Percentiles rank a stretch among this genome's conserved stretches.
These are phyloP conservation scores for Aspergillus flavus DNA, from an alignment of 2,329 filamentous ascomycete species.

Conservation along the genomic window DNA sequence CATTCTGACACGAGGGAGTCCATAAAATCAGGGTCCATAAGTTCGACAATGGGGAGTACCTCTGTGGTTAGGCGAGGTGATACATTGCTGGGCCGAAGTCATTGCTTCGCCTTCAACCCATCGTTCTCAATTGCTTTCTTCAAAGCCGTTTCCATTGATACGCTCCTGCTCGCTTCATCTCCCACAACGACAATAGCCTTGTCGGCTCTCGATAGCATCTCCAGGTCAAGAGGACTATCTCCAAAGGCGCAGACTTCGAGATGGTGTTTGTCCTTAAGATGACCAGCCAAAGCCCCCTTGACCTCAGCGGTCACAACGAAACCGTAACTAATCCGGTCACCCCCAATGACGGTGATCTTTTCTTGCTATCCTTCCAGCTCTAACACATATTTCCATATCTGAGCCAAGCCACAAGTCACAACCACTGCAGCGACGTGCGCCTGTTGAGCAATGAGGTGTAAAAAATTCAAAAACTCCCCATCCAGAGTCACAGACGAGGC, in stretches of 20 bases:
- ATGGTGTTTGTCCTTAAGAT: conserved; percentile 38
- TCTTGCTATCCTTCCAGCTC: conserved; percentile 44
- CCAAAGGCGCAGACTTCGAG: conserved; percentile 59
- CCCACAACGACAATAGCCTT: conserved; percentile 60
- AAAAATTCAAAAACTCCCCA: conserved; percentile 51
- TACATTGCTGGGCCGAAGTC: conserved; percentile 46
- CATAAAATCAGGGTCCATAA: conserved; percentile 36
- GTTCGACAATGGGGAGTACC: conserved; percentile 45
- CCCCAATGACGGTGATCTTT: conserved; percentile 56
- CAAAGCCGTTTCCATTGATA: conserved; percentile 55
- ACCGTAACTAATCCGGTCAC: conserved; percentile 50
- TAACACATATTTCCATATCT: conserved; percentile 60
- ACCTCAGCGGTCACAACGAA: conserved; percentile 55
- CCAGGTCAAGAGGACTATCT: conserved; percentile 61
- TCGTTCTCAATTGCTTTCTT: conserved; percentile 43
- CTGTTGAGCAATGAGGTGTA: conserved; percentile 37
- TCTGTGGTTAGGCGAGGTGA: conserved; percentile 46
- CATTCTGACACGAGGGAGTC: conserved; percentile 21
- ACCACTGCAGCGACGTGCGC: conserved; percentile 52
- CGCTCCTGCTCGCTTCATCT: conserved; percentile 49
- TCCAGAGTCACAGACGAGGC: conserved; percentile 48
- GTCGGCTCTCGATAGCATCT: conserved; percentile 59
- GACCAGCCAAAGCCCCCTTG: conserved; percentile 54
- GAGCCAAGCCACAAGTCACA: conserved; percentile 57
- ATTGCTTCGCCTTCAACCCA: conserved; percentile 50